phyloP scores from a whole-genome alignment of 2,329 filamentous ascomycete species.

The Stagonosporopsis chrysanthemi region DNA sequence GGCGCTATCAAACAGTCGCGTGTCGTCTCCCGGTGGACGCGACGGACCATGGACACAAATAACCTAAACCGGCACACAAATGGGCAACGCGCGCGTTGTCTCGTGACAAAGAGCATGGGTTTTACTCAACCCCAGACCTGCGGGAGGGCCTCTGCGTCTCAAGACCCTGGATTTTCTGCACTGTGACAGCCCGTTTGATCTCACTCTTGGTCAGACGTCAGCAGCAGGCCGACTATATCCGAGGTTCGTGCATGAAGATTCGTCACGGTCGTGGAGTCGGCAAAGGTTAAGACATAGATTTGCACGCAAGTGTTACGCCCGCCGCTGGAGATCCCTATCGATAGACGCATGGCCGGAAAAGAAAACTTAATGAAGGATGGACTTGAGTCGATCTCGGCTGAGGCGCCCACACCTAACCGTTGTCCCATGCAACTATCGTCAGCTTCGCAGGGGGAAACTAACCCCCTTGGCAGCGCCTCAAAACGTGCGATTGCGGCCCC shows the following conservation, averaged over 20 bases:
- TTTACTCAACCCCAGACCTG: conserved; percentile 37
- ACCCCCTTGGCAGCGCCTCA: conserved; percentile 15
- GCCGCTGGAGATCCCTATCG: conserved; percentile 17
- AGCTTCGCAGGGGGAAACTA: conserved; percentile 13
- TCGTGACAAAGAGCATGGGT: conserved; percentile 39
- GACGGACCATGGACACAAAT: conserved; percentile 43
- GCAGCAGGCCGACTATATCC: conserved; percentile 26
- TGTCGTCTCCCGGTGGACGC: conserved; percentile 45
- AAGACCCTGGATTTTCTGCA: conserved; percentile 39
- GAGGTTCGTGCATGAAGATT: conserved; percentile 21
- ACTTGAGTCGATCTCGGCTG: conserved; percentile 18
- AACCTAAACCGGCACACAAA: conserved; percentile 27
- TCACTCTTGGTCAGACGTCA: conserved; percentile 26
- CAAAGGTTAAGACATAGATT: conserved; percentile 14
- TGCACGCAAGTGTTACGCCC: conserved; percentile 17
- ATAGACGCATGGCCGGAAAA: conserved; percentile 15
- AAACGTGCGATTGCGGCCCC: conserved; percentile 19
- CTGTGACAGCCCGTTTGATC: conserved; percentile 27
- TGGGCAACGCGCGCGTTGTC: conserved; percentile 37
- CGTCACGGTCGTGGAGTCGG: conserved; percentile 19
- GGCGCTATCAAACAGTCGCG: conserved; percentile 35
- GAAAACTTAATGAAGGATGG: conserved; percentile 18
- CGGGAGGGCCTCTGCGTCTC: conserved; percentile 38
- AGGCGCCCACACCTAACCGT: conserved; percentile 14
- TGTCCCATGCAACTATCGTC: conserved; percentile 21